phyloP scores from a whole-genome alignment of 1,284 basidiomycete species.

The Moesziomyces sp. region DNA sequence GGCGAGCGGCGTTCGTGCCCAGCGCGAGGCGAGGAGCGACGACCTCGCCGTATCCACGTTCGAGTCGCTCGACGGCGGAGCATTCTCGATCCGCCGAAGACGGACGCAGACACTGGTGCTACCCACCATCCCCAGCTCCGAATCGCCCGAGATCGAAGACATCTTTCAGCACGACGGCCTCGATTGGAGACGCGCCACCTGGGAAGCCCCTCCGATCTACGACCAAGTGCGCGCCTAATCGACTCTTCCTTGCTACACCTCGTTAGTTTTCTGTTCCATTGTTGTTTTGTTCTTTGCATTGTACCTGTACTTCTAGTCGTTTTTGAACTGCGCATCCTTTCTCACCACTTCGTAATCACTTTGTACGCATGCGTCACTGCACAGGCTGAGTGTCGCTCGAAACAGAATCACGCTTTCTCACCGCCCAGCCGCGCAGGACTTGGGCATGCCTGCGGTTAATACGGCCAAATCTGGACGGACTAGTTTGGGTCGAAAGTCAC shows the following conservation, averaged over 20 bases:
- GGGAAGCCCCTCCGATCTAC: slow-evolving; percentile 49
- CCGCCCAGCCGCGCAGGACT: neutral
- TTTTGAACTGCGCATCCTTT: neutral
- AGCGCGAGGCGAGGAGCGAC: slow-evolving; percentile 23
- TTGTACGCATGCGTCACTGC: no score
- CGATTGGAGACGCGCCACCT: slow-evolving; percentile 47
- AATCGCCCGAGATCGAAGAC: slow-evolving; percentile 39
- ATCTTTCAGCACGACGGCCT: slow-evolving; percentile 47
- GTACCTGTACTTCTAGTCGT: slow-evolving; percentile 6
- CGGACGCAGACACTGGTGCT: slow-evolving; percentile 15
- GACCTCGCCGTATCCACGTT: slow-evolving; percentile 21
- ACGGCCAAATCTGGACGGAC: no score
- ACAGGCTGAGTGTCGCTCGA: no score
- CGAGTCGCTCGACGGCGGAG: slow-evolving; percentile 22
- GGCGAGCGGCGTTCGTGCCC: slow-evolving; percentile 2
- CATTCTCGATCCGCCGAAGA: slow-evolving; percentile 29
- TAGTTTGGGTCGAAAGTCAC: no score
- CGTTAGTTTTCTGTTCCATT: neutral
- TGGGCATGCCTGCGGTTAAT: neutral
- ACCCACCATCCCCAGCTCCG: slow-evolving; percentile 20
- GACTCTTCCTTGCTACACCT: neutral
- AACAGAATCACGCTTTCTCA: neutral
- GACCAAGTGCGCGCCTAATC: slow-evolving; percentile 1
- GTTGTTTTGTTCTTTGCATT: neutral
- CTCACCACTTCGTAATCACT: neutral